Evolutionary conservation across 2,329 filamentous ascomycete species (phyloP).

Genomic region (Pyricularia sp.): DNA sequence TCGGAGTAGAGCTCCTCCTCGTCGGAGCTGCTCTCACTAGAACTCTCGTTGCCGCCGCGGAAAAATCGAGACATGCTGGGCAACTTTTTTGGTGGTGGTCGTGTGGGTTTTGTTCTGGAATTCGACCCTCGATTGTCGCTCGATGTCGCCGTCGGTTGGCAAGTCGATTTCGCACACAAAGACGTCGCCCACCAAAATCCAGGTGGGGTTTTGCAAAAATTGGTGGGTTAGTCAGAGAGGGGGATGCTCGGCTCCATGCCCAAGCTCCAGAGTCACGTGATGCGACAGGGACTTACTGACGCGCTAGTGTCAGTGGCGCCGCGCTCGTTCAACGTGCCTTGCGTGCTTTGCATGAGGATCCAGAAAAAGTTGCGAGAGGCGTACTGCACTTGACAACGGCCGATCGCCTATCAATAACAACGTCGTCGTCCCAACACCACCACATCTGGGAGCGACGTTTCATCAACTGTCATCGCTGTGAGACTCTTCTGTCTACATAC

Average conservation of each 20-base stretch:
- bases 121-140: neutral
- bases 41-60: conserved; percentile 83
- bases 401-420: neutral
- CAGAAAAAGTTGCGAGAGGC: neutral
- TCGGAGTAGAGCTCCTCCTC: conserved; percentile 91
- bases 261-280: neutral
- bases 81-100: neutral
- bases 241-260: neutral
- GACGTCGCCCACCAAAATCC: neutral
- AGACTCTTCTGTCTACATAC: neutral
- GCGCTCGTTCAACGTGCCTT: neutral
- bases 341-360: neutral
- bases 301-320: neutral
- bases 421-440: neutral
- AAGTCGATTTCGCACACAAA: neutral
- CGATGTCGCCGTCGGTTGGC: neutral
- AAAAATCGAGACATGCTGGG: conserved; percentile 90
- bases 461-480: conserved; percentile 3
- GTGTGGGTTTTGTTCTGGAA: neutral
- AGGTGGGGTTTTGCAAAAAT: conserved; percentile 1
- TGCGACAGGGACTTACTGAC: neutral
- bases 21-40: conserved; percentile 87
- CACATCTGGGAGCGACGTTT: neutral
- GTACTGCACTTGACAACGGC: neutral
- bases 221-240: conserved; percentile 1